Base-by-base conservation (phyloP, 2,329 filamentous ascomycete species). In the Hypoxylon sp. region DNA sequence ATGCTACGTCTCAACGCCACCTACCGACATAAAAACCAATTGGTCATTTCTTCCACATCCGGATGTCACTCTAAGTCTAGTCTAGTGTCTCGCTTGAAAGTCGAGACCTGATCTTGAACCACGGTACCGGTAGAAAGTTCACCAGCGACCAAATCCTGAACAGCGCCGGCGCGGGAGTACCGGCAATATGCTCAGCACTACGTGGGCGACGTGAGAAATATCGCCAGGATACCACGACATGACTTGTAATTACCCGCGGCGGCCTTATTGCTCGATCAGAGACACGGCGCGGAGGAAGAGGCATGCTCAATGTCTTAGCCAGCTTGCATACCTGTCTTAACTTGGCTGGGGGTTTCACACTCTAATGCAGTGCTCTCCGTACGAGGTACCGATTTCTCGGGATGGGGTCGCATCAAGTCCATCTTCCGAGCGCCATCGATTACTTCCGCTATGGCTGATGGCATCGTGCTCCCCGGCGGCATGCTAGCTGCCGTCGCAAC, bases 321-420 rank as follows among this genome's bases (percentile, higher is more conserved):
- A 52, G 36, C 52, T 38, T 38, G 45, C 68, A 60, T 49, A 36
- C 43, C 45, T 63, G 30, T 6, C 14, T 21, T 43, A 19, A 17
- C 38, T 43, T 43, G 38, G 3, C 19, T 41, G 38, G 13, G 36
- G 58, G 63, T 69, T 25, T 32, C 53, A 63, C 60, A 58, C 52
- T 53, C 61, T 59, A 58, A 68, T 62, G 65, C 62, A 56, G 52
- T 60, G 59, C 59, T 62, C 62, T 55, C 45, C 68, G 65, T 66
- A 53, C 65, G 36, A 63, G 63, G 62, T 69, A 66, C 74, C 74
- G 66, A 67, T 60, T 67, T 64, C 67, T 72, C 70, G 74, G 73
- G 63, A 73, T 68, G 55, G 49, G 53, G 58, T 65, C 55, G 59
- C 60, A 65, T 58, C 48, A 23, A 63, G 46, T 57, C 55, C 59